A percentile compares a stretch with the other conserved stretches of the same genome.
These are phyloP conservation scores for Cladosporium phlei DNA, from an alignment of 2,329 filamentous ascomycete species.

Conservation along the genomic window DNA sequence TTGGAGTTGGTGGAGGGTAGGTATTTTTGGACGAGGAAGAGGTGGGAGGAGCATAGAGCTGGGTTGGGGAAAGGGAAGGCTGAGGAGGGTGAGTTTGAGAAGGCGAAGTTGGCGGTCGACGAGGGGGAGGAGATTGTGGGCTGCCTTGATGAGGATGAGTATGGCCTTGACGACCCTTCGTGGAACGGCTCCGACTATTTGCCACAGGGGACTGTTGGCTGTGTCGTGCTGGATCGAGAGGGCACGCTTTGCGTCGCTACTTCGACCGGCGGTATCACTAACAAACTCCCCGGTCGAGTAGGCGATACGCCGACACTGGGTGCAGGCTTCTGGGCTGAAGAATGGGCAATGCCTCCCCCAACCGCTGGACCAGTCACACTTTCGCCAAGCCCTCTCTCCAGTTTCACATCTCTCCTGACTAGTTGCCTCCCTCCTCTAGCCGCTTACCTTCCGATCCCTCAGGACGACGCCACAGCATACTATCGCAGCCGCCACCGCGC, in stretches of 20 bases:
- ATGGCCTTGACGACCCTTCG: constrained; percentile 30
- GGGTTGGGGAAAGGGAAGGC: constrained; percentile 50
- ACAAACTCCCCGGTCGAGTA: constrained; percentile 79
- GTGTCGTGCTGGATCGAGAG: constrained; percentile 71
- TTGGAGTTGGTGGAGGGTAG: constrained; percentile 62
- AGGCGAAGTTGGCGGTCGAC: constrained; percentile 11
- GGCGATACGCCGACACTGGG: constrained; percentile 82
- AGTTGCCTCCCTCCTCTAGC: constrained; percentile 24
- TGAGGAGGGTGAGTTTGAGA: constrained; percentile 38
- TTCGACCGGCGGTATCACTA: constrained; percentile 73
- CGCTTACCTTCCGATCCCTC: constrained; percentile 19
- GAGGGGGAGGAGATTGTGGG: background rate
- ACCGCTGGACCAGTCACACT: background rate
- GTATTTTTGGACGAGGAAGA: constrained; percentile 74
- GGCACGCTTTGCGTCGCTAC: constrained; percentile 67
- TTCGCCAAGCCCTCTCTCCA: constrained; percentile 1
- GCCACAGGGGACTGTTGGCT: constrained; percentile 79
- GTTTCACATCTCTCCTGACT: constrained; percentile 10
- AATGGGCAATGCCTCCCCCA: constrained; percentile 55
- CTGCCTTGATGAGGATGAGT: background rate
- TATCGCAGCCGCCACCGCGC: constrained; percentile 19
- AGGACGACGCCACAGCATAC: constrained; percentile 9
- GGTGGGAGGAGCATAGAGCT: constrained; percentile 72
- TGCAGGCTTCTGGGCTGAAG: constrained; percentile 85
- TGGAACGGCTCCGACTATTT: constrained; percentile 64